Evolutionary conservation across 2,329 filamentous ascomycete genomes (phyloP), one percentile per base, ranked within the genome.

Genomic region (Cladorrhinum sp.): DNA sequence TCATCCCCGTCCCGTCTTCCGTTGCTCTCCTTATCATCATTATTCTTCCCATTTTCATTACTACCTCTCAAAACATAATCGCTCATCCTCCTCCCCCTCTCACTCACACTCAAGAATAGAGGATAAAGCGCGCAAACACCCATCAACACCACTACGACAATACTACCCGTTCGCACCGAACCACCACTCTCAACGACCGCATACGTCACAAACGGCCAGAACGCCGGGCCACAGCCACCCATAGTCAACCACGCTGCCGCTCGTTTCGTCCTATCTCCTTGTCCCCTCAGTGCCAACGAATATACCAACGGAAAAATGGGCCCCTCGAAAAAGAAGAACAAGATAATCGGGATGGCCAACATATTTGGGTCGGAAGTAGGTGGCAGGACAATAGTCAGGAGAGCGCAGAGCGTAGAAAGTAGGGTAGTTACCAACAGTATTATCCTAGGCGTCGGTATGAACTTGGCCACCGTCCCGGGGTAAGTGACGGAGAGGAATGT

Each of bases 271-370:
- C 91, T 83, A n/a, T 84, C 82, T 0, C 92, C 92, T 54, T 96
- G 84, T 0, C 92, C 91, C 2, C 91, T 85, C 61, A 96, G 86
- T 2, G 89, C 90, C 12, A 95, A 81, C 2, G 90, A 86, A 66
- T 92, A 92, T 62, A 95, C 87, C 1, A 93, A 86, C 0, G 92
- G 92, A 79, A 91, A 96, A 67, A 91, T 85, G 55, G 92, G 91
- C 0, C 88, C 90, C 72, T 93, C 91, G 69, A 90, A 91, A 73
- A 96, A 91, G 65, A 91, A 87, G 64, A 90, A 89, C 25, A 93
- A 68, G 41, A 87, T 79, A 2, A 90, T 76, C 65, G 91, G 87
- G n/a, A 85, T 78, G 23, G 78, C 75, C 23, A 86, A 71, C 0
- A 82, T 65, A 64, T 85, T 79, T 0, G 81, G 75, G 59, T 83